These are phyloP conservation scores for Globisporangium megalacanthum DNA, from an alignment of 352 stramenopile species.

Conservation along the genomic window DNA sequence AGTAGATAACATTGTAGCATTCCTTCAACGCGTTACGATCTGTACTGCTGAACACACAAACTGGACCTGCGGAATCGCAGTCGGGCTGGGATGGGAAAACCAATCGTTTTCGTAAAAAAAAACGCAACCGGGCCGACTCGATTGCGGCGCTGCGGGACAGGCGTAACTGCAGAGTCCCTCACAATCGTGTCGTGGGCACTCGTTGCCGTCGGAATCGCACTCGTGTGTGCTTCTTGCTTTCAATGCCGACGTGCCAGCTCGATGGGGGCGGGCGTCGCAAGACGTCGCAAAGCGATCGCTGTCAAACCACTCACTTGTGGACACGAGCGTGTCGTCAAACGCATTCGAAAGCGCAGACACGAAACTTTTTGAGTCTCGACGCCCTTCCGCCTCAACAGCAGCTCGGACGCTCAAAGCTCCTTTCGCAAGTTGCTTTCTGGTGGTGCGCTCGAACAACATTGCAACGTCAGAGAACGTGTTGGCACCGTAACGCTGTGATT, in stretches of 20 bases:
- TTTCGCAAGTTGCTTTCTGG: too few species aligned
- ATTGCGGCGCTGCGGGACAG: neutral
- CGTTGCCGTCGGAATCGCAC: neutral
- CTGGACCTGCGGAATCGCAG: slow-evolving; percentile 12
- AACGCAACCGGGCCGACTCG: slow-evolving; percentile 1
- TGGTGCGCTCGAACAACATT: too few species aligned
- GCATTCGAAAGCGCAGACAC: neutral
- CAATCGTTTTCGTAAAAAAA: slow-evolving; percentile 8
- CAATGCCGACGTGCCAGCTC: too few species aligned
- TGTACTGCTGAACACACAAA: too few species aligned
- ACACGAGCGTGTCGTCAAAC: neutral
- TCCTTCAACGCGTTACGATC: too few species aligned
- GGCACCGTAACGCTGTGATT: too few species aligned
- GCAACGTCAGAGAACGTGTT: too few species aligned
- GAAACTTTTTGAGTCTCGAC: neutral
- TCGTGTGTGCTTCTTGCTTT: neutral
- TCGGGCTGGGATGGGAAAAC: slow-evolving; percentile 5
- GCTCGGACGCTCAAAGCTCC: neutral
- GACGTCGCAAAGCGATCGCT: neutral
- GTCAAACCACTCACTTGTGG: too few species aligned
- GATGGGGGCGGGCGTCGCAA: neutral
- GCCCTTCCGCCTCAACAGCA: neutral
- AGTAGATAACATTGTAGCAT: too few species aligned
- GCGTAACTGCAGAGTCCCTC: neutral
- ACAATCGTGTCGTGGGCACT: neutral